Evolutionary conservation across 208 protist genomes (phyloP), one percentile per base, ranked within the genome.

Genomic region (Crithidia acanthocephali): DNA sequence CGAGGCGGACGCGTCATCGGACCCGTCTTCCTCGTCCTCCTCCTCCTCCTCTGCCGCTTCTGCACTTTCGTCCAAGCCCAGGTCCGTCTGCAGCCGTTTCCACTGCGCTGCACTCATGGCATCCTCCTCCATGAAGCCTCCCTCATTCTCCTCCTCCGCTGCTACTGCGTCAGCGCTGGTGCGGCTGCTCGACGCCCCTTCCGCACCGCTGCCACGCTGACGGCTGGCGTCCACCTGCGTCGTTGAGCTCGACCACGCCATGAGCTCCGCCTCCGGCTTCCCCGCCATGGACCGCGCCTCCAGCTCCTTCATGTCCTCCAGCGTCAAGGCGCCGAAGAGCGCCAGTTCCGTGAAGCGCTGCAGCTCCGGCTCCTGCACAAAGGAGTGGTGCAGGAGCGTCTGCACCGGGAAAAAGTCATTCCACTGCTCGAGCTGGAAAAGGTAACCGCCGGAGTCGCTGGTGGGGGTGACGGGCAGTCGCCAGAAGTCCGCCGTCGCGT

Each of bases 401-500:
- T 97, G 92, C 60, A 72, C 50, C 10, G 92, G 92, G 68, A 97
- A 97, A 5, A 93, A 48, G 20, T 76, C 62, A 1, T 81, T 55
- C 88, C 89, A 97, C 66, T 86, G 69, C 51, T 78, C 76, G 20
- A 92, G 74, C 72, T 97, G 92, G 59, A 85, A 97, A 20, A 92
- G 55, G 51, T 97, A 94, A 28, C 90, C 92, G 16, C 90, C 89
- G 0, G 83, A 93, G 78, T 95, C 89, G 64, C 87, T 93, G 64
- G 79, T 80, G 1, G 92, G 92, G 51, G 89, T 80, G 22, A 97
- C 92, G 0, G 84, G 86, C 23, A 97, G 73, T 0, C 65, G 78
- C 90, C 92, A 97, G 63, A 97, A 97, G 62, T 97, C 88, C 16
- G 88, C 92, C 18, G 84, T 74, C 42, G 88, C 92, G 69, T 86